Base-by-base conservation (phyloP, 2,329 filamentous ascomycete genomes). In the Paecilomyces sp. region DNA sequence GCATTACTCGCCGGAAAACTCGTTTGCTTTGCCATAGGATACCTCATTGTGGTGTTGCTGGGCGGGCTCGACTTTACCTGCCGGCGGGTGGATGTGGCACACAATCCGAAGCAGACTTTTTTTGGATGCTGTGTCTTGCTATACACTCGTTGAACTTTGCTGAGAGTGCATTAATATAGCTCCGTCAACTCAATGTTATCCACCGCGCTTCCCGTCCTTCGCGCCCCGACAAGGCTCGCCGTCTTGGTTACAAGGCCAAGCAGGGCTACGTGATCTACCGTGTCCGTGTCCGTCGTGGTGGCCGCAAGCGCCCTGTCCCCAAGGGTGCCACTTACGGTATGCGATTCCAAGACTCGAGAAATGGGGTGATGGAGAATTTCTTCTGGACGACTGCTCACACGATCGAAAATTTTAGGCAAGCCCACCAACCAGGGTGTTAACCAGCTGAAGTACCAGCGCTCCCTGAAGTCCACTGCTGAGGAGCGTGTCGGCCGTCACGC, bases 161-260 rank as follows among this genome's bases (percentile, higher is more conserved):
- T 97, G 92, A 97, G 92, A 97, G 91, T 97, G 90, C 91, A 94
- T 94, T 83, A 94, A 93, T 92, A 93, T 94, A 97, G 93, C 91
- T 96, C 82, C 92, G 93, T 85, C 93, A 97, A 87, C 85, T 97
- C 84, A 96, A 97, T 85, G 92, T 97, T 82, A 94, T 97, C 85
- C 94, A 99, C 88, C 93, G 94, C 80, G 94, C 94, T 78, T 95
- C 92, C 76, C 92, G 93, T 76, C 94, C 94, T 73, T 96, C 92
- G 76, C 94, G 94, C 81, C 94, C 94, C 77, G 95, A 99, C 86
- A 99, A 99, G 91, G 94, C 95, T 79, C 94, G 94, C 83, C 94
- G 95, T 82, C 91, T 99, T 74, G 94, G 94, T 76, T 99, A 99
- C 91, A 99, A 99, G 91, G 94, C 95, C 86, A 99, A 99, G 91